phyloP scores from a whole-genome alignment of 2,329 filamentous ascomycete species.

The Tolypocladium nubicola region DNA sequence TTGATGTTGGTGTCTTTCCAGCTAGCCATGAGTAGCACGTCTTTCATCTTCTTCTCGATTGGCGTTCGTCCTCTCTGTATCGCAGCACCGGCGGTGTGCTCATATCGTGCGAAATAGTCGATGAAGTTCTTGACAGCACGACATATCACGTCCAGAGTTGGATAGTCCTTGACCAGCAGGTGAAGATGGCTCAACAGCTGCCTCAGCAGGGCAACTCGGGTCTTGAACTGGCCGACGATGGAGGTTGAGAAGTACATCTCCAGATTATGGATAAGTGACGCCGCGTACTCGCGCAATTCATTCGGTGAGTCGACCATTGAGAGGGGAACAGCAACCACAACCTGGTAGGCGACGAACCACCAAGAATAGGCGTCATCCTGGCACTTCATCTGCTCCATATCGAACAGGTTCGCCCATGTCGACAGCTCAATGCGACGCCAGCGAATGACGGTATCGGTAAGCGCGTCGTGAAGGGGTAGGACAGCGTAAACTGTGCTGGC shows the following conservation, averaged over 20 bases:
- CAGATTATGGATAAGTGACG: slow-evolving; percentile 63
- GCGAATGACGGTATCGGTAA: slow-evolving; percentile 72
- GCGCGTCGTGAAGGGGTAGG: slow-evolving; percentile 57
- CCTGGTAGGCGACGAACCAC: slow-evolving; percentile 97
- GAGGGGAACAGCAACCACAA: slow-evolving; percentile 66
- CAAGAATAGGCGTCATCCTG: slow-evolving; percentile 72
- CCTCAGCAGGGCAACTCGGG: slow-evolving; percentile 60
- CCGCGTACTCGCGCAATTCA: slow-evolving; percentile 52
- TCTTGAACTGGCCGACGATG: slow-evolving; percentile 69
- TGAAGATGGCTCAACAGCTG: slow-evolving; percentile 56
- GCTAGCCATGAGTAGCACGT: slow-evolving; percentile 84
- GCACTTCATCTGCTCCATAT: slow-evolving; percentile 70
- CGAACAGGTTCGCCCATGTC: slow-evolving; percentile 83
- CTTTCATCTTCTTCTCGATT: slow-evolving; percentile 87
- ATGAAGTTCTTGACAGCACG: slow-evolving; percentile 68
- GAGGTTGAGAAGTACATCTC: slow-evolving; percentile 71
- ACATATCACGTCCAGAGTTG: slow-evolving; percentile 45
- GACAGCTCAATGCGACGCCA: slow-evolving; percentile 89
- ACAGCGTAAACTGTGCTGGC: slow-evolving; percentile 72
- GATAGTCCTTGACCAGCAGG: slow-evolving; percentile 48
- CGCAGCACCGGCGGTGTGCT: slow-evolving; percentile 51
- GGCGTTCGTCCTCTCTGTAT: slow-evolving; percentile 57
- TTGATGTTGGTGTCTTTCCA: slow-evolving; percentile 98
- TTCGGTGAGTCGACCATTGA: slow-evolving; percentile 48
- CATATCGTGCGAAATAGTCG: slow-evolving; percentile 62